Conservation (phyloP, 202 grass and related monocot genomes). For the Alloteropsis angusta region DNA sequence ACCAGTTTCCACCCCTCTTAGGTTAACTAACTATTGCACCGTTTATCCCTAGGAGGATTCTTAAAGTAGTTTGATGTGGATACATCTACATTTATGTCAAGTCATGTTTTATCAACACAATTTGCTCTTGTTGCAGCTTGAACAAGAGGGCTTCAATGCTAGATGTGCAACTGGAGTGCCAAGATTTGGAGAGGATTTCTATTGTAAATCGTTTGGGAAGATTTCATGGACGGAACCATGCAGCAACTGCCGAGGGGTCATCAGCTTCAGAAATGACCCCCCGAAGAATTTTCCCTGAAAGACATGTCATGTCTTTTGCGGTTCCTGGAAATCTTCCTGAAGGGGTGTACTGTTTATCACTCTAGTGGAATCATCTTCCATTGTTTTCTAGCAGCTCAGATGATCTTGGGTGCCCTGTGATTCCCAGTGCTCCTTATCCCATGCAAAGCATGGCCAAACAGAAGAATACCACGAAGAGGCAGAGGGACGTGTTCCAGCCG, state of each 20-base stretch:
- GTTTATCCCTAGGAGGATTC: background rate
- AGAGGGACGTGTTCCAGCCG: conserved; percentile 44
- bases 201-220: conserved; percentile 93
- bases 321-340: conserved; percentile 85
- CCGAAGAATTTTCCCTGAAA: conserved; percentile 64
- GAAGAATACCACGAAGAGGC: conserved; percentile 22
- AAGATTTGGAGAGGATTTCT: conserved; percentile 96
- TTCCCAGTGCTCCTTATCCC: conserved; percentile 25
- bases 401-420: conserved; percentile 21
- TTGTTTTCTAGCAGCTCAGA: conserved; percentile 20
- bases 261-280: conserved; percentile 35
- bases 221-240: conserved; percentile 79
- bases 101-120: conserved; percentile 2
- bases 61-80: background rate
- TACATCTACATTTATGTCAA: background rate
- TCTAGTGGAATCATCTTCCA: conserved; percentile 54
- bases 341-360: conserved; percentile 49
- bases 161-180: conserved; percentile 87
- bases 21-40: conserved; percentile 7
- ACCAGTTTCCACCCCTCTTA: background rate
- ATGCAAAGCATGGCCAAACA: conserved; percentile 46
- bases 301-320: conserved; percentile 65
- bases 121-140: conserved; percentile 50
- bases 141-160: conserved; percentile 75
- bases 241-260: conserved; percentile 40